Conservation (phyloP, 148 eudicot species). For the Rhododendron mucronatum region DNA sequence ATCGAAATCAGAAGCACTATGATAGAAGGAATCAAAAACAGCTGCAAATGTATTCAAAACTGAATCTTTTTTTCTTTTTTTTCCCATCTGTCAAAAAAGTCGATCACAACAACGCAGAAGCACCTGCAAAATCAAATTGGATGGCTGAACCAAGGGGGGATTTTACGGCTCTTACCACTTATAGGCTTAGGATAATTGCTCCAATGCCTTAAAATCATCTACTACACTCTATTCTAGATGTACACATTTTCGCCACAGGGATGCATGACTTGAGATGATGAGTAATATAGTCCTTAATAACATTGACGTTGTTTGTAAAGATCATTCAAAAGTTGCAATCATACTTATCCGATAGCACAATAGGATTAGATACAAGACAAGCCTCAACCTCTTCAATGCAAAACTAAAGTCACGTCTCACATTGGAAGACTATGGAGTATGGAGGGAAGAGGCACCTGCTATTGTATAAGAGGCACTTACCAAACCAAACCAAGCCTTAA, state of each 20-base stretch:
- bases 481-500: background rate
- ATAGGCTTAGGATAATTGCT: background rate
- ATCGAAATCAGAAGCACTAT: too few species aligned
- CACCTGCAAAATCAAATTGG: too few species aligned
- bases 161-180: too few species aligned
- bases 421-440: background rate
- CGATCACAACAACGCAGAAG: too few species aligned
- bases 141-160: too few species aligned
- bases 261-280: background rate
- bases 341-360: too few species aligned
- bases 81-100: too few species aligned
- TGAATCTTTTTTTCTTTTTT: too few species aligned
- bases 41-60: too few species aligned
- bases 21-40: too few species aligned
- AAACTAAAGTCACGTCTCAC: background rate
- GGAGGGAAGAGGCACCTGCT: background rate
- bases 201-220: background rate
- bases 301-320: background rate
- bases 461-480: background rate
- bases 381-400: background rate
- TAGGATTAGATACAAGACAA: background rate
- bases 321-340: background rate
- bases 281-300: background rate
- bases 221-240: background rate
- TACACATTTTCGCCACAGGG: background rate